These are phyloP conservation scores for Scleromitrula shiraiana DNA, from an alignment of 2,329 filamentous ascomycete species.

Conservation along the genomic window DNA sequence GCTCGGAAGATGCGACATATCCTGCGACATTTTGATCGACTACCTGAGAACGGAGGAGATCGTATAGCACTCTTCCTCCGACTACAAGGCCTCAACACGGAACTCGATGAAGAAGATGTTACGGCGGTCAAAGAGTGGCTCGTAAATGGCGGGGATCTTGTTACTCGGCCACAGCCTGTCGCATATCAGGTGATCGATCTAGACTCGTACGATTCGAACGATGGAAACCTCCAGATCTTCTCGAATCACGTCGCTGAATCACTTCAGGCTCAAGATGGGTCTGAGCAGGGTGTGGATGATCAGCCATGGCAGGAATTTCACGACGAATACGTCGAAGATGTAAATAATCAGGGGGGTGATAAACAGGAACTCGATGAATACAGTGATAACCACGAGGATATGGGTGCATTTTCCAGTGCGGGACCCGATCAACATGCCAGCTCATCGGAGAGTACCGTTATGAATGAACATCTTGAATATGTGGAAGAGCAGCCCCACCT, in stretches of 20 bases:
- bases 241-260: neutral
- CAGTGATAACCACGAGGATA: too few relatives aligned
- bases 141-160: constrained; percentile 11
- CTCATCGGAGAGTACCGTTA: neutral
- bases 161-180: neutral
- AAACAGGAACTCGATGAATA: too few relatives aligned
- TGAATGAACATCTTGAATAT: too few relatives aligned
- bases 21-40: constrained; percentile 11
- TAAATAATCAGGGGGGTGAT: too few relatives aligned
- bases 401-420: too few relatives aligned
- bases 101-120: constrained; percentile 10
- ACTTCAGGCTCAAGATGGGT: too few relatives aligned
- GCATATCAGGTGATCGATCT: neutral
- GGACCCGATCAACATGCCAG: too few relatives aligned
- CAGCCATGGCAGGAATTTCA: too few relatives aligned
- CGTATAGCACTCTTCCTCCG: constrained; percentile 12
- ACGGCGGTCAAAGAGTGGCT: constrained; percentile 17
- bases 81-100: constrained; percentile 11
- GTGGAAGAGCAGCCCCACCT: too few relatives aligned
- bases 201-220: neutral
- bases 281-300: too few relatives aligned
- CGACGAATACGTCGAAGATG: too few relatives aligned
- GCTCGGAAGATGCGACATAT: constrained; percentile 18
- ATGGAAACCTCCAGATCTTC: too few relatives aligned
- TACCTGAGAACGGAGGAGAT: constrained; percentile 11